phyloP scores from a whole-genome alignment of 148 eudicot species.

The Amaranthus cruentus region DNA sequence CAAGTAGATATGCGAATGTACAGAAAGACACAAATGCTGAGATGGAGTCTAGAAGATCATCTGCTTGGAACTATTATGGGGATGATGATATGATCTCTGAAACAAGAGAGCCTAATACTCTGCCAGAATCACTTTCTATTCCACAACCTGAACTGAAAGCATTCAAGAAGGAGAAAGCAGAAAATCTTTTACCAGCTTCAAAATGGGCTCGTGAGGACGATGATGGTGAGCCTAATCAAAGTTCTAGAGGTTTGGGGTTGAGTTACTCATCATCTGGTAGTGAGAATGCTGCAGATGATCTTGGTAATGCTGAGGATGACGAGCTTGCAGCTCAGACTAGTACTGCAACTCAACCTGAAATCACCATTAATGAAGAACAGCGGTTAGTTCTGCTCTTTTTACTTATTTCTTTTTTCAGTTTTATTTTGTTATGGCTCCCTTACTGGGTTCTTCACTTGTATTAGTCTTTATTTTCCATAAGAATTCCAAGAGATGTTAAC shows the following conservation, averaged over 20 bases:
- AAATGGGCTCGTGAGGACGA: slow-evolving; percentile 98
- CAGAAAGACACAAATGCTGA: slow-evolving; percentile 44
- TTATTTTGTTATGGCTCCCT: neutral
- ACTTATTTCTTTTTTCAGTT: neutral
- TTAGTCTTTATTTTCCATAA: neutral
- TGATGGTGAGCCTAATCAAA: slow-evolving; percentile 69
- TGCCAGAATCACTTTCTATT: slow-evolving; percentile 37
- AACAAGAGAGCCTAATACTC: slow-evolving; percentile 32
- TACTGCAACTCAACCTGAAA: slow-evolving; percentile 55
- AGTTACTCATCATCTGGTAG: slow-evolving; percentile 93
- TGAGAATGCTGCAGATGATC: slow-evolving; percentile 63
- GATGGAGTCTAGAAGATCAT: slow-evolving; percentile 35
- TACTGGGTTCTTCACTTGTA: neutral
- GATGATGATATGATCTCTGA: slow-evolving; percentile 36
- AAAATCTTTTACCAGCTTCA: slow-evolving; percentile 67
- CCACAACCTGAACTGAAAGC: slow-evolving; percentile 56
- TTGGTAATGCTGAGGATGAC: slow-evolving; percentile 39
- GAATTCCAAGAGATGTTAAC: neutral
- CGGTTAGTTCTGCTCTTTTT: slow-evolving; percentile 41
- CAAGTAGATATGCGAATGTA: slow-evolving; percentile 39
- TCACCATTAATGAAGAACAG: slow-evolving; percentile 67
- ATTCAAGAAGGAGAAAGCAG: slow-evolving; percentile 49
- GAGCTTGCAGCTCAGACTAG: slow-evolving; percentile 47
- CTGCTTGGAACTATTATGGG: slow-evolving; percentile 42
- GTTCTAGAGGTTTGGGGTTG: slow-evolving; percentile 64